These are phyloP conservation scores for Colletotrichum godetiae DNA, from an alignment of 2,329 filamentous ascomycete species.

Conservation along the genomic window DNA sequence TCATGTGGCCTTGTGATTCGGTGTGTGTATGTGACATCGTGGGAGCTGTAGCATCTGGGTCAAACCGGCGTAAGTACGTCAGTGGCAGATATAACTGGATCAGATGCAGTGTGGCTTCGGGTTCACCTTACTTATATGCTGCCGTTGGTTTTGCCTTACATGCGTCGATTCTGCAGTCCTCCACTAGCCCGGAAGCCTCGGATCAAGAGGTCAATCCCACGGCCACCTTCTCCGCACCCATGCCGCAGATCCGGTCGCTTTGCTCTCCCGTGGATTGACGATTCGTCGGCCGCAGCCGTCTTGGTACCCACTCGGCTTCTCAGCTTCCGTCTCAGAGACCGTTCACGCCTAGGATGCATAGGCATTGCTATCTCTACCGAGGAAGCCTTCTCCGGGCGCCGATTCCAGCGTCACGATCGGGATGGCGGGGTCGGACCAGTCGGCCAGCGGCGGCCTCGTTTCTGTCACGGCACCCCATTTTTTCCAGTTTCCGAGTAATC, in stretches of 20 bases:
- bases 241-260: background rate
- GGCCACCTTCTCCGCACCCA: background rate
- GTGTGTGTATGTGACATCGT: background rate
- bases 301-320: conserved; percentile 7
- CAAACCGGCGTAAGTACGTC: background rate
- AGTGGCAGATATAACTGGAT: background rate
- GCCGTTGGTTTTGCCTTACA: background rate
- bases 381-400: background rate
- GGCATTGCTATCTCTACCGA: conserved; percentile 4
- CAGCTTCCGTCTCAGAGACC: background rate
- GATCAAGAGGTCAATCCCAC: background rate
- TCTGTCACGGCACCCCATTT: background rate
- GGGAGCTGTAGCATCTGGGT: background rate
- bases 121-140: background rate
- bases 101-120: conserved; percentile 17
- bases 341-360: conserved; percentile 9
- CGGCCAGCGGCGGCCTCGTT: background rate
- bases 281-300: background rate
- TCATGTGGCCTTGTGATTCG: background rate
- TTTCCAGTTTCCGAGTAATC: conserved; percentile 4
- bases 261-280: background rate
- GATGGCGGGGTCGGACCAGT: conserved; percentile 17
- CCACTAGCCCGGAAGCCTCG: conserved; percentile 3
- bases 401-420: conserved; percentile 12
- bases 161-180: conserved; percentile 13